Percentiles rank a stretch among this genome's conserved stretches.
Evolutionary conservation across 2,329 filamentous ascomycete species (phyloP).

Genomic region (Conoideocrella luteorostrata): DNA sequence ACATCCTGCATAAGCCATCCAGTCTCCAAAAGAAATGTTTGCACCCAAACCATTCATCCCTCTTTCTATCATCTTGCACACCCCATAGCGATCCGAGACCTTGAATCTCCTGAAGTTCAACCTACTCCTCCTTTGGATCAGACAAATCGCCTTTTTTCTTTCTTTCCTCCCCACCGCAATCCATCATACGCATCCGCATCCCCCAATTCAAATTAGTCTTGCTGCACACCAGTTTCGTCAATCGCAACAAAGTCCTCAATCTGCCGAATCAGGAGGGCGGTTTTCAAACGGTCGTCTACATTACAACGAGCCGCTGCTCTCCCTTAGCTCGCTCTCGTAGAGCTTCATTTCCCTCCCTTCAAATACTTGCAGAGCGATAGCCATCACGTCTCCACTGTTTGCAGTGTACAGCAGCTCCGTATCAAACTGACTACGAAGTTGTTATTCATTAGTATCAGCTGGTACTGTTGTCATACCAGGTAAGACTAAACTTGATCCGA

Average conservation of each 20-base stretch:
- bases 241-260: slow-evolving; percentile 13
- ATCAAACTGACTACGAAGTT: too few species aligned
- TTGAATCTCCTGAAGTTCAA: slow-evolving; percentile 22
- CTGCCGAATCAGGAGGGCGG: slow-evolving; percentile 8
- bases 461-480: too few species aligned
- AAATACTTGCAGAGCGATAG: slow-evolving; percentile 18
- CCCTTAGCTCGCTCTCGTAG: slow-evolving; percentile 10
- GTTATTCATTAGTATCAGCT: too few species aligned
- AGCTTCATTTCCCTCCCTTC: slow-evolving; percentile 18
- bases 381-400: too few species aligned
- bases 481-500: too few species aligned
- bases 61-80: slow-evolving; percentile 16
- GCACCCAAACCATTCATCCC: slow-evolving; percentile 20
- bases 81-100: slow-evolving; percentile 21
- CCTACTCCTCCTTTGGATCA: too few species aligned
- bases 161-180: slow-evolving; percentile 7
- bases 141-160: slow-evolving; percentile 16
- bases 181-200: slow-evolving; percentile 1
- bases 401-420: too few species aligned
- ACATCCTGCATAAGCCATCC: slow-evolving; percentile 24
- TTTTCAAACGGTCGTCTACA: slow-evolving; percentile 1
- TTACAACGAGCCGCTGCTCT: neutral
- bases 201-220: slow-evolving; percentile 13
- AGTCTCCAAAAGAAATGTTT: slow-evolving; percentile 28
- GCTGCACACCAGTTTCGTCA: slow-evolving; percentile 12